Conservation (phyloP, 768 basidiomycete species). For the Asterophora parasitica region DNA sequence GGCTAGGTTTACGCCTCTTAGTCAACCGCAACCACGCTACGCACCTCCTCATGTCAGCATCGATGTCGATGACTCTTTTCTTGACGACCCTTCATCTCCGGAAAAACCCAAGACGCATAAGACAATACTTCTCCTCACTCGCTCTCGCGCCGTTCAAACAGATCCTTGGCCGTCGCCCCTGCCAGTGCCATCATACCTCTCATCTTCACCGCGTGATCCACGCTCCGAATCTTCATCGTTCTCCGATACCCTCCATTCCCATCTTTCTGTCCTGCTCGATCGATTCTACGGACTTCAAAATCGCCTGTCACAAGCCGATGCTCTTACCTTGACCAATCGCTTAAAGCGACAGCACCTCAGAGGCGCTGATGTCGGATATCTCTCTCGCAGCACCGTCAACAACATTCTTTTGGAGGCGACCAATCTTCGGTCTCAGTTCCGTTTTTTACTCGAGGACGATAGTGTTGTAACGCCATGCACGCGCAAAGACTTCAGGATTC, state of each 20-base stretch:
- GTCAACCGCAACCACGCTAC: conserved; percentile 24
- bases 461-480: conserved; percentile 57
- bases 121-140: conserved; percentile 50
- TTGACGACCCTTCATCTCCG: conserved; percentile 25
- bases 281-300: conserved; percentile 53
- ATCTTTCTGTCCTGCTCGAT: conserved; percentile 54
- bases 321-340: conserved; percentile 82
- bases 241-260: conserved; percentile 48
- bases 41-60: conserved; percentile 33
- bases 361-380: conserved; percentile 80
- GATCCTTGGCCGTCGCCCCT: conserved; percentile 38
- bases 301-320: conserved; percentile 70
- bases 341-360: conserved; percentile 86
- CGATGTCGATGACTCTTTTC: conserved; percentile 38
- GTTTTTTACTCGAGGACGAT: conserved; percentile 70
- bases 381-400: conserved; percentile 78
- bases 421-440: conserved; percentile 69
- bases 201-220: conserved; percentile 49
- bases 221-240: conserved; percentile 75
- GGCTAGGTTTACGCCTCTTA: conserved; percentile 23
- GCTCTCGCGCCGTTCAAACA: conserved; percentile 67
- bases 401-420: conserved; percentile 67
- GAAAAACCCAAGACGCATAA: conserved; percentile 37
- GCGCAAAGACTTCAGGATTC: conserved; percentile 72
- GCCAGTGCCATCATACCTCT: conserved; percentile 31